Conservation (phyloP, 2,329 filamentous ascomycete genomes). For the Capronia coronata region DNA sequence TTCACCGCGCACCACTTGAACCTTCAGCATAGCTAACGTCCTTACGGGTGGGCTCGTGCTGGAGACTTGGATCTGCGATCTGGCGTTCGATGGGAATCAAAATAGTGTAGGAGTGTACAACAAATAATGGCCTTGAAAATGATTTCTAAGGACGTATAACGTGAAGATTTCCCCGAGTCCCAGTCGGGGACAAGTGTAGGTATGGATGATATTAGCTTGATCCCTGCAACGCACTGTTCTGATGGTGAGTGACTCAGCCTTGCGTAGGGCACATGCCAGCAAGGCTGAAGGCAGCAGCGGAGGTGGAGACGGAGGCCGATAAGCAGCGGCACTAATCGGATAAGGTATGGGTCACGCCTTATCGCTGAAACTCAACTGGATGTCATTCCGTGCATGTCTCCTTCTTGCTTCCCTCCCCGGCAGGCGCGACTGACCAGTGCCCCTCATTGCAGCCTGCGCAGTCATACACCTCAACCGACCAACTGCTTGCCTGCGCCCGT, state of each 20-base stretch:
- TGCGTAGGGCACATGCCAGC: background rate
- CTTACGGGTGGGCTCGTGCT: background rate
- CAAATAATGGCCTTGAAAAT: background rate
- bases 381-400: background rate
- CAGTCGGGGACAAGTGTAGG: no score
- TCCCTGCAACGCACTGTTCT: no score
- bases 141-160: background rate
- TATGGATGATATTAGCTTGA: no score
- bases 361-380: background rate
- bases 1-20: slow-evolving; percentile 17
- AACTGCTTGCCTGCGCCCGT: background rate
- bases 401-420: no score
- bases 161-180: no score
- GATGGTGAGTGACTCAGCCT: slow-evolving; percentile 1
- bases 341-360: background rate
- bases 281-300: background rate
- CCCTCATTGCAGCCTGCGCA: slow-evolving; percentile 12
- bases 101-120: slow-evolving; percentile 21
- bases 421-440: background rate
- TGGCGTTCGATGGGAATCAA: slow-evolving; percentile 18
- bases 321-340: background rate
- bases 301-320: background rate
- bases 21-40: slow-evolving; percentile 5
- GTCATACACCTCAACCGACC: background rate
- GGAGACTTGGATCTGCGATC: slow-evolving; percentile 5